phyloP scores from a whole-genome alignment of 2,329 filamentous ascomycete genomes.

The Penicillium corylophilum region DNA sequence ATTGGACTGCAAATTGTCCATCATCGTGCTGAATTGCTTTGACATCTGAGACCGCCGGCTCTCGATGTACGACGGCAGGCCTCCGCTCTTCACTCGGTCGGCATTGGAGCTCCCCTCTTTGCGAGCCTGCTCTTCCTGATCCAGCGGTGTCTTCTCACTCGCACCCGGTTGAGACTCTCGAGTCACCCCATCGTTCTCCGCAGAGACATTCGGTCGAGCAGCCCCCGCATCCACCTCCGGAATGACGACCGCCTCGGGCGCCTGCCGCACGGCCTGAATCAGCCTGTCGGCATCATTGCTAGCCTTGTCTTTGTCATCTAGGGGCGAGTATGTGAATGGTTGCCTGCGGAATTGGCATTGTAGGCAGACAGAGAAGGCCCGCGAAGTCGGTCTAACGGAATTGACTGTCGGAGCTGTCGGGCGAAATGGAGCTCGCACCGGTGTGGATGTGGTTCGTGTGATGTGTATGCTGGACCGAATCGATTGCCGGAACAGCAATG shows the following conservation, averaged over 20 bases:
- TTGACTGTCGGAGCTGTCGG: slow-evolving; percentile 23
- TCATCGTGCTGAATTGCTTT: slow-evolving; percentile 66
- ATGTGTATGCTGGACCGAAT: slow-evolving; percentile 30
- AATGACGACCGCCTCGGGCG: slow-evolving; percentile 17
- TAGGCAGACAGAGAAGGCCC: slow-evolving; percentile 42
- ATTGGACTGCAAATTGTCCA: slow-evolving; percentile 87
- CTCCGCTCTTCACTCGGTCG: slow-evolving; percentile 10
- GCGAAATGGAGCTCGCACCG: slow-evolving; percentile 23
- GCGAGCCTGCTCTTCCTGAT: slow-evolving; percentile 9
- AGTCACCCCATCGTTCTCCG: slow-evolving; percentile 9
- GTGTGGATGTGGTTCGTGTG: slow-evolving; percentile 21
- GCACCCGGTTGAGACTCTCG: slow-evolving; percentile 11
- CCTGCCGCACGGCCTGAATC: slow-evolving; percentile 19
- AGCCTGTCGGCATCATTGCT: slow-evolving; percentile 24
- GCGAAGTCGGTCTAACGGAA: slow-evolving; percentile 22
- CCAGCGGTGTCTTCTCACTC: slow-evolving; percentile 10
- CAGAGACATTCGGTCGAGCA: slow-evolving; percentile 9
- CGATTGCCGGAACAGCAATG: slow-evolving; percentile 41
- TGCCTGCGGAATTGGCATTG: slow-evolving; percentile 43
- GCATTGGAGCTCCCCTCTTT: slow-evolving; percentile 2
- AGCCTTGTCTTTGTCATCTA: slow-evolving; percentile 21
- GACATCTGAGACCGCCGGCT: slow-evolving; percentile 56
- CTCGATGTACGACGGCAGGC: slow-evolving; percentile 38
- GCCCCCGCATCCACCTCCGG: slow-evolving; percentile 23
- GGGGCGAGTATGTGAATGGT: slow-evolving; percentile 24